Evolutionary conservation across 176 grass and related monocot species (phyloP).

Genomic region (Melocanna baccifera): DNA sequence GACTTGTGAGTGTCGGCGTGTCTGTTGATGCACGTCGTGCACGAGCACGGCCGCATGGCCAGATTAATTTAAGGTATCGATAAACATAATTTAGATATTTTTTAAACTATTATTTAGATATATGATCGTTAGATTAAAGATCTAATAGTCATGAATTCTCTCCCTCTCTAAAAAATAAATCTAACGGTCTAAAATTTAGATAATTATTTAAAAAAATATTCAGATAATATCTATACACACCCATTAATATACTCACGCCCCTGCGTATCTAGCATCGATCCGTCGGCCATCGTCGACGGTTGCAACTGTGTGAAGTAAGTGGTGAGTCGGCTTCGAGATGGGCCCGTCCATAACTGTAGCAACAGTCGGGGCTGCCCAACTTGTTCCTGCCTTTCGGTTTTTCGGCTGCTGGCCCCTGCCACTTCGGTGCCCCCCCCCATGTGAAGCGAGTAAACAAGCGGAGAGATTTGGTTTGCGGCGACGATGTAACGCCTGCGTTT

Average conservation of each 20-base stretch:
- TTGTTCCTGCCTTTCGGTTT: background rate
- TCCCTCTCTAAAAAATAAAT: no score
- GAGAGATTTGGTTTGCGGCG: background rate
- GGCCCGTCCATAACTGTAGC: constrained; percentile 32
- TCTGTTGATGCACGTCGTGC: background rate
- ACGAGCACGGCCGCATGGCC: background rate
- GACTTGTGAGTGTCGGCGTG: constrained; percentile 8
- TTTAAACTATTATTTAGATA: no score
- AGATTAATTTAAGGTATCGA: background rate
- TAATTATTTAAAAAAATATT: no score
- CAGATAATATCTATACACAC: no score
- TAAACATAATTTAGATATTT: no score
- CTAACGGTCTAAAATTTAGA: no score
- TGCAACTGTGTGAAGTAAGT: background rate
- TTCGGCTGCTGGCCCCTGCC: background rate
- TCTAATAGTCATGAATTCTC: no score
- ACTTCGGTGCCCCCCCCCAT: constrained; percentile 32
- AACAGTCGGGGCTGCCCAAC: constrained; percentile 20
- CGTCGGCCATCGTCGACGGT: constrained; percentile 16
- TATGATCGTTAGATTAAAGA: no score
- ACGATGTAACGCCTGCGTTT: background rate
- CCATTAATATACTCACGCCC: constrained; percentile 9
- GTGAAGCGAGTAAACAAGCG: constrained; percentile 49
- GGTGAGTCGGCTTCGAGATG: background rate
- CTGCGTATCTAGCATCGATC: background rate